Evolutionary conservation across 1,139 yeast genomes (phyloP), one percentile per base, ranked within the genome.

Genomic region (Geotrichum armillariae): DNA sequence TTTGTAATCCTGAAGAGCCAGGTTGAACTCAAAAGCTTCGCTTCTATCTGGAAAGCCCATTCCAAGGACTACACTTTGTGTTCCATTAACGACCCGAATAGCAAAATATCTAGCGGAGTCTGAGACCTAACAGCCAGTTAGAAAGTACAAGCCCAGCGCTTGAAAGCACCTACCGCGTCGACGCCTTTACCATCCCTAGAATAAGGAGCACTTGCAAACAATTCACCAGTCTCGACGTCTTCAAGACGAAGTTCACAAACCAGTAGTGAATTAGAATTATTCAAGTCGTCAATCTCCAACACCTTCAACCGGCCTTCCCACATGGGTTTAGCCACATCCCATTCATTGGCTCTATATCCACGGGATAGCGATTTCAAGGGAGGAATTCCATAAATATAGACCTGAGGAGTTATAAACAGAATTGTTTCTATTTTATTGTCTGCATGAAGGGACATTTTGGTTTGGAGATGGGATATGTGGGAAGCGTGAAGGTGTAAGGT

Each of bases 21-120:
- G 63, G 43, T 67, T 69, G 55, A 75, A 72, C 44, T 71, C 76
- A 44, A 67, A 64, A 7, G 73, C 66, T 29, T 65, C 67, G 33
- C 59, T 56, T 14, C 68, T 56, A 55, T 72, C 72, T 1, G 62
- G 60, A 51, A 75, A 73, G 25, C 72, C 72, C 54, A 74, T 57
- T 14, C 79, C 79, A 31, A 75, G 61, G 32, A 61, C 60, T 5
- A 73, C 73, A 23, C 62, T 60, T 36, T 66, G 53, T 7, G 56
- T 49, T 23, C 67, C 69, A 50, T 66, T 65, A 14, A 60, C 69
- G 17, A 67, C 66, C 4, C 65, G 55, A 14, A 67, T 55, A 38
- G 66, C 69, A 53, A 65, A 67, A 50, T 58, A 67, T 34, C 71
- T 56, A 3, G 64, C 56, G 37, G 69, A 65, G 50, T 67, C 71